phyloP scores from a whole-genome alignment of 768 basidiomycete genomes.

The Agaricus blazei region DNA sequence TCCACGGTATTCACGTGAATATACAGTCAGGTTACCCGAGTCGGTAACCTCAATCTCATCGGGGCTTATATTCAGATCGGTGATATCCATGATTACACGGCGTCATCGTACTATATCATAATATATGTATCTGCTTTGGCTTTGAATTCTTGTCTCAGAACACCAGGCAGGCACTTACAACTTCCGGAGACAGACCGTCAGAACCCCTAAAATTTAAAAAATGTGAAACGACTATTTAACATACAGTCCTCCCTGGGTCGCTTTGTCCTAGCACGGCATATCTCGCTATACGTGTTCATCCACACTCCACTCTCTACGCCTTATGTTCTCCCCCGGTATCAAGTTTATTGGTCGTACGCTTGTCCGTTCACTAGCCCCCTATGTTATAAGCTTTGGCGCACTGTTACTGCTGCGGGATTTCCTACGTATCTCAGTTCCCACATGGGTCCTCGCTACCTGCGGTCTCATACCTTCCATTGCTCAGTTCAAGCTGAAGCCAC shows the following conservation, averaged over 20 bases:
- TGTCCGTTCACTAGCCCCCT: not conserved
- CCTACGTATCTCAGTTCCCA: not conserved
- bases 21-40: too few species aligned
- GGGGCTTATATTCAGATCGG: too few species aligned
- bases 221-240: too few species aligned
- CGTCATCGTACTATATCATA: too few species aligned
- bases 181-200: too few species aligned
- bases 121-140: too few species aligned
- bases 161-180: too few species aligned
- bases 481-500: not conserved
- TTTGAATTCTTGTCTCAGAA: too few species aligned
- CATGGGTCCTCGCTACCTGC: not conserved
- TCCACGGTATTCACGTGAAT: too few species aligned
- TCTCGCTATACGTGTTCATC: constrained; percentile 52
- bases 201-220: too few species aligned
- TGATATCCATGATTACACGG: too few species aligned
- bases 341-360: not conserved
- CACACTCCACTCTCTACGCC: not conserved
- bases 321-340: not conserved
- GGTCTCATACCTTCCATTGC: not conserved
- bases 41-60: too few species aligned
- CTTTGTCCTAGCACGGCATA: constrained; percentile 33
- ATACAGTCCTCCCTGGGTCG: constrained; percentile 21
- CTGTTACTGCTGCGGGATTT: not conserved
- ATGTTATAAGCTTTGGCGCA: not conserved